Conservation (phyloP, 176 grass and related monocot genomes). For the Leersia perrieri region DNA sequence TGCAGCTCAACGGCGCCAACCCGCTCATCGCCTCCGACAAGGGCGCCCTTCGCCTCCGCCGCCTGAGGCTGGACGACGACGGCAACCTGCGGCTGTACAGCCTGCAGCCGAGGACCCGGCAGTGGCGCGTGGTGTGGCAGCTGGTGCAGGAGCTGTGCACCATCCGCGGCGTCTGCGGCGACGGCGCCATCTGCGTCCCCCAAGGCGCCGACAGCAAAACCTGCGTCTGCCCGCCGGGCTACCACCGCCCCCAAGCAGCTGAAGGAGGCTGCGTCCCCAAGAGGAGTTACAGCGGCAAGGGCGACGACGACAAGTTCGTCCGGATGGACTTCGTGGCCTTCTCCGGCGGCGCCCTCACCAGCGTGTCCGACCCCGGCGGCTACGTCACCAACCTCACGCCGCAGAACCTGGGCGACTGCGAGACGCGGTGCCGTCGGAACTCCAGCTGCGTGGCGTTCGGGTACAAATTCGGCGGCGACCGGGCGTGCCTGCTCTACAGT, state of each 20-base stretch:
- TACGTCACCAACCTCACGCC: neutral
- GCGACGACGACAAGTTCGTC: slow-evolving; percentile 51
- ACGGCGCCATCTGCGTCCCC: slow-evolving; percentile 65
- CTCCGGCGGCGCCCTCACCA: neutral
- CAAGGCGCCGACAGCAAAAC: slow-evolving; percentile 7
- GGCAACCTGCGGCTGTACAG: slow-evolving; percentile 87
- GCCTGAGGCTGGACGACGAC: slow-evolving; percentile 68
- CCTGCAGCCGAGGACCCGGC: neutral
- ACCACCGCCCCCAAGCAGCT: neutral
- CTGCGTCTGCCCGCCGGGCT: slow-evolving; percentile 87
- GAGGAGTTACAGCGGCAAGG: neutral
- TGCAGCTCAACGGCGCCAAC: neutral
- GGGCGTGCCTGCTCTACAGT: slow-evolving; percentile 38
- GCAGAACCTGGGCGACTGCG: slow-evolving; percentile 42
- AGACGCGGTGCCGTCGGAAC: neutral
- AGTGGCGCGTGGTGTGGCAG: slow-evolving; percentile 62
- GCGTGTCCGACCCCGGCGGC: neutral
- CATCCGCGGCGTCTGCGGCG: slow-evolving; percentile 59
- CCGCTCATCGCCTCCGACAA: slow-evolving; percentile 45
- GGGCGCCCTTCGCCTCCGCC: slow-evolving; percentile 20
- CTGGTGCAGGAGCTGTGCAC: slow-evolving; percentile 70
- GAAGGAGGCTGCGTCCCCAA: slow-evolving; percentile 26
- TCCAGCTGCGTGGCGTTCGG: slow-evolving; percentile 54
- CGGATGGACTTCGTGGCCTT: slow-evolving; percentile 72
- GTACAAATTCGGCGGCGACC: slow-evolving; percentile 66